Conservation (phyloP, 2,329 filamentous ascomycete genomes). For the Fusarium pilosicola region DNA sequence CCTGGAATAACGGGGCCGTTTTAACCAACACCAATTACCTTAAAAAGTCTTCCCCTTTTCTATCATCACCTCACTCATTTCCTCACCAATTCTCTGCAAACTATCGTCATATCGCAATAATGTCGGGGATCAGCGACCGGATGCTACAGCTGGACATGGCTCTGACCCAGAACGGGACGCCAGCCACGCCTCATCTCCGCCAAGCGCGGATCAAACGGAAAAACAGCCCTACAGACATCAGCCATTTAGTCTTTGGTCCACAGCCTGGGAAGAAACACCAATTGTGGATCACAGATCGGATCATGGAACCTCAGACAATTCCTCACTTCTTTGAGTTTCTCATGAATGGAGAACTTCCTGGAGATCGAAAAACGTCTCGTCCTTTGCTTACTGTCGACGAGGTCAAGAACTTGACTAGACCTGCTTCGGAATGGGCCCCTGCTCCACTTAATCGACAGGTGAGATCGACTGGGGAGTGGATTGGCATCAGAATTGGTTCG, state of each 20-base stretch:
- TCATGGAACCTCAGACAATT: slow-evolving; percentile 40
- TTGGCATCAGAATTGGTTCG: slow-evolving; percentile 35
- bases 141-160: slow-evolving; percentile 17
- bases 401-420: slow-evolving; percentile 8
- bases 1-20: background rate
- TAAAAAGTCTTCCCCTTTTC: background rate
- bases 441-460: slow-evolving; percentile 23
- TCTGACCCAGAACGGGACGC: slow-evolving; percentile 7
- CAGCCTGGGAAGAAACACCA: background rate
- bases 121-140: background rate
- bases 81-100: accelerated
- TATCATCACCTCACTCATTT: background rate
- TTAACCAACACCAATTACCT: background rate
- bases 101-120: background rate
- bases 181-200: background rate
- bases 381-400: slow-evolving; percentile 15
- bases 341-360: slow-evolving; percentile 15
- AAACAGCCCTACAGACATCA: slow-evolving; percentile 3
- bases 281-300: slow-evolving; percentile 38
- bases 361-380: background rate
- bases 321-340: slow-evolving; percentile 35
- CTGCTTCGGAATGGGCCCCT: slow-evolving; percentile 40
- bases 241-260: background rate
- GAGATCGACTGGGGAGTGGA: slow-evolving; percentile 4
- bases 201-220: background rate